Evolutionary conservation across 2,329 filamentous ascomycete genomes (phyloP), one percentile per base, ranked within the genome.

Genomic region (Cladosporium cucumerinum): DNA sequence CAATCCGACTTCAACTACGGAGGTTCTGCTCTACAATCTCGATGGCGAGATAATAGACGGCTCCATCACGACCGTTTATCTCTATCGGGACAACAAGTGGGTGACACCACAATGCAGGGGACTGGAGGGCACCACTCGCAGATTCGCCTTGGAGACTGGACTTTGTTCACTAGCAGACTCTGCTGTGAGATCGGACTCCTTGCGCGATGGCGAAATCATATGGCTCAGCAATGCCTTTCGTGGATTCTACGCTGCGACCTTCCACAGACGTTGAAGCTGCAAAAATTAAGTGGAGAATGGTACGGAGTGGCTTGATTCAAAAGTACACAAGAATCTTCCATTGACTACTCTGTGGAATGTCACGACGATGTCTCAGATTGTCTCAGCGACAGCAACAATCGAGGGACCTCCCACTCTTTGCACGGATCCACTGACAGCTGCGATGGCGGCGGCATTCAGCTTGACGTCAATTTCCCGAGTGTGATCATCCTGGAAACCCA

Each of bases 161-260:
- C 78, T 95, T 52, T 93, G 86, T 61, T 81, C 83, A 32, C 90
- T 96, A 73, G 84, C 87, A 67, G n/a, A 18, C 10, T 23, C 59
- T 30, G 76, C 80, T 3, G 81, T 97, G 18, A 76, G 76, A n/a
- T 81, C 80, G 2, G 78, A 82, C 14, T 87, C 87, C 7, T 76
- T 97, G 14, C 74, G 82, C 3, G 82, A 91, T 68, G 91, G 89
- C 0, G 93, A 97, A 76, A 83, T 88, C 61, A 90, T 93, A 67
- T 96, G 92, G 90, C 79, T 97, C 61, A 97, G 93, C 76, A 97
- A 94, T 76, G 93, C 91, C 0, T 89, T 94, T 1, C 85, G 90
- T 68, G 94, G 94, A 0, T 97, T 96, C 68, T 77, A 73, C 61
- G 68, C 67, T 16, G 73, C 72, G 10, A 66, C 66, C 21, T 71